Evolutionary conservation across 2,329 filamentous ascomycete genomes (phyloP), one percentile per base, ranked within the genome.

Genomic region (Diatrype stigma): DNA sequence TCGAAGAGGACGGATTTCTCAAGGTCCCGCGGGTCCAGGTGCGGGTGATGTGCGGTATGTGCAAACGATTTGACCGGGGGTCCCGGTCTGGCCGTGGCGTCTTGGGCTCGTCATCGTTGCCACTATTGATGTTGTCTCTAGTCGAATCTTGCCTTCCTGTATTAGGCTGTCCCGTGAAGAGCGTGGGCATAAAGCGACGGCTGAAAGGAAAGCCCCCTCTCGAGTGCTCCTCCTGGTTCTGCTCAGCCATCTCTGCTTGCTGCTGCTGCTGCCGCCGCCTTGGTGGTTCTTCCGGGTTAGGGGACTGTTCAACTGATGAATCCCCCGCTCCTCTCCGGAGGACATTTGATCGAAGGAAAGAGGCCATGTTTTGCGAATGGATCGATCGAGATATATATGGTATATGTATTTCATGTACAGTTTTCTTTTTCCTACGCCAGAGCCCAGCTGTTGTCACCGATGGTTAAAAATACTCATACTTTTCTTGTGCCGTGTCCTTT

Each of bases 21-120:
- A n/a, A 5, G 26, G 26, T 30, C 26, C 5, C 6, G 26, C 26
- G 6, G 26, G 26, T 30, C 65, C 70, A 70, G 1, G 69, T 68
- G 50, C 70, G 67, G 48, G 61, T 64, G 14, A 77, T 64, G 47
- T 70, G 68, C 1, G 74, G 73, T 23, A 77, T 61, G 49, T 71
- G 64, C 23, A 77, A 58, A 46, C 71, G 65, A 23, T 71, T 72
- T 28, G 70, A 70, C 11, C 75, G 70, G 22, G 76, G 56, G 28
- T 64, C 62, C n/a, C 68, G 65, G 49, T 70, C 58, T 23, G 19
- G 40, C 16, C 8, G 22, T 22, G 77, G 74, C 1, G 74, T 73
- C 59, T 82, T 82, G 32, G 77, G 76, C 19, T 71, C 75, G 45
- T 74, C 69, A 17, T 66, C 67, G 21, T 63, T 65, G 42, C 58